These are phyloP conservation scores for Eucalyptus virginea DNA, from an alignment of 345 rosid species.

Conservation along the genomic window DNA sequence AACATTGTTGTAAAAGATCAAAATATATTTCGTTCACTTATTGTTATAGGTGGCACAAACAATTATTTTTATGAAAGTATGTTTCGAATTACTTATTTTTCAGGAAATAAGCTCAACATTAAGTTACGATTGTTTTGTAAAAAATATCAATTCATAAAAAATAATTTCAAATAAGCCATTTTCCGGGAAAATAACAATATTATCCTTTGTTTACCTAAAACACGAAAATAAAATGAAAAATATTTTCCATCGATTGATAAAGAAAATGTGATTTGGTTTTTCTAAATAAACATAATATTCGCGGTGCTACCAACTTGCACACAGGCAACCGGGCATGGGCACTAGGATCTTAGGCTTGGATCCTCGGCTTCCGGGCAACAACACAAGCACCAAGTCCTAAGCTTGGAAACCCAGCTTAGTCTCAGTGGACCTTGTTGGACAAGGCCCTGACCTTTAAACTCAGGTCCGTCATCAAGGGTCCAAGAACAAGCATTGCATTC, in stretches of 20 bases:
- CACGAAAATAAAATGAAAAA: too few species aligned
- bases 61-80: too few species aligned
- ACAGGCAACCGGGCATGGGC: accelerated
- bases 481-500: background rate
- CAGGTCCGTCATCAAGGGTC: background rate
- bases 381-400: background rate
- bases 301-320: background rate
- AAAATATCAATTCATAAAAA: too few species aligned
- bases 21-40: too few species aligned
- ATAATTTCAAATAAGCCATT: background rate
- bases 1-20: too few species aligned
- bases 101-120: too few species aligned
- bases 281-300: background rate
- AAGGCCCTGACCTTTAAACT: background rate
- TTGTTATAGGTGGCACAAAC: too few species aligned
- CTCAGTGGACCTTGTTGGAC: background rate
- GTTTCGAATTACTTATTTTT: background rate
- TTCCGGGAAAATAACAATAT: too few species aligned
- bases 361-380: accelerated
- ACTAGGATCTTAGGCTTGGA: background rate
- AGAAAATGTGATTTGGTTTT: too few species aligned
- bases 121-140: too few species aligned
- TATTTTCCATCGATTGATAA: too few species aligned
- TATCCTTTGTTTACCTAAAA: background rate
- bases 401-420: accelerated